Evolutionary conservation across 306 rosid genomes (phyloP), one percentile per base, ranked within the genome.

Genomic region (Cicer arietinum): DNA sequence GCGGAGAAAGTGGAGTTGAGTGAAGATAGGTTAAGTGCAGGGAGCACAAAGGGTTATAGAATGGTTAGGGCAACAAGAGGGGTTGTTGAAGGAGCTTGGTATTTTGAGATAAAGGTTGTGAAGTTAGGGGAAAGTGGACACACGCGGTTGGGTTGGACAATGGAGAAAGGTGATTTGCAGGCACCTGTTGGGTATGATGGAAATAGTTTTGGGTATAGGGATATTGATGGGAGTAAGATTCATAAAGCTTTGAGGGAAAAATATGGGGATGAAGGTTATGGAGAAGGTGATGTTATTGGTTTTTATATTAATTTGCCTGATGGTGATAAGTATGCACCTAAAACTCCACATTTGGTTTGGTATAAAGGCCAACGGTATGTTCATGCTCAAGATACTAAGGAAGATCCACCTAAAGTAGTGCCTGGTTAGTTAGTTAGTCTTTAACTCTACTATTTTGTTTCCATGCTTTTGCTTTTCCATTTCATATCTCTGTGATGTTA

Each of bases 31-130:
- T 76, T 92, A 89, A 89, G 85, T 63, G 99, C 93, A 0, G 93
- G 93, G 69, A 94, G 99, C 72, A 84, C 99, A 0, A 94, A 94
- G 82, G 99, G 97, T 43, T 94, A 92, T 70, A 84, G 99, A 84
- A 92, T 94, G 99, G 97, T 90, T 11, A 94, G 97, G 80, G 90
- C 93, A 25, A 94, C 97, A 6, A 89, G 99, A 72, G 95, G 96
- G 2, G 97, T 92, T 10, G 82, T 70, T 4, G 97, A 92, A 82
- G 99, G 96, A 10, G 93, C 97, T 4, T 94, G 99, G 99, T 94
- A 92, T 71, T 94, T 90, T 59, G 99, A 94, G 73, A 85, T 91
- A 17, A 92, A 69, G 86, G 88, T 94, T 52, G 86, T 86, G 67
- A 82, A 67, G 12, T 84, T 94, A 85, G 99, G 96, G 57, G 93